Conservation (phyloP, 352 stramenopile genomes). For the Phytophthora citrophthora region DNA sequence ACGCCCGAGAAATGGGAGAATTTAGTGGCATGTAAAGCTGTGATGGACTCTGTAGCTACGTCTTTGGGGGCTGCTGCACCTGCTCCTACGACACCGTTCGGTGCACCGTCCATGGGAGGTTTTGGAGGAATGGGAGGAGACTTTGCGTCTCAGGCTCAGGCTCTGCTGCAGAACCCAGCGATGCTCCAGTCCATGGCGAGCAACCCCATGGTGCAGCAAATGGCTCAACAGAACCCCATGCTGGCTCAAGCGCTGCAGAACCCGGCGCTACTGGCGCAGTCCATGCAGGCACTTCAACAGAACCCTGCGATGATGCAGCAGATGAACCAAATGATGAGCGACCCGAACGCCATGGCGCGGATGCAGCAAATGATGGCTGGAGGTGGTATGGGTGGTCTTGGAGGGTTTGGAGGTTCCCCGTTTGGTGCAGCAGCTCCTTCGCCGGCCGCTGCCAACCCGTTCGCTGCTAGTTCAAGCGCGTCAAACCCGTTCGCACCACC, state of each 20-base stretch:
- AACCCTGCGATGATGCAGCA: constrained; percentile 86
- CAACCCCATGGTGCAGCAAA: constrained; percentile 82
- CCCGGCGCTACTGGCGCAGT: constrained; percentile 70
- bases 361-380: constrained; percentile 78
- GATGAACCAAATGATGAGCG: constrained; percentile 81
- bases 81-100: constrained; percentile 11
- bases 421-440: constrained; percentile 36
- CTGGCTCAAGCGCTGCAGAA: constrained; percentile 80
- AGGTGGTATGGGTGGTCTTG: constrained; percentile 29
- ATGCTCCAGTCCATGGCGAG: constrained; percentile 72
- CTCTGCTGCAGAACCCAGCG: constrained; percentile 79
- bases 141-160: constrained; percentile 64
- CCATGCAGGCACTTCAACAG: constrained; percentile 72
- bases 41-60: constrained; percentile 58
- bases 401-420: constrained; percentile 28
- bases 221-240: constrained; percentile 82
- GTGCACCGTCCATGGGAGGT: constrained; percentile 22
- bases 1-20: constrained; percentile 80
- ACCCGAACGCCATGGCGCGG: constrained; percentile 70
- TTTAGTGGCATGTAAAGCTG: constrained; percentile 63
- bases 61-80: constrained; percentile 10
- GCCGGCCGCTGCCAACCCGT: constrained; percentile 46
- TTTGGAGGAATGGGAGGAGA: constrained; percentile 32
- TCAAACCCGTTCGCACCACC: constrained; percentile 24
- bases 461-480: constrained; percentile 26